Percentiles rank a stretch among this genome's conserved stretches.
phyloP scores from a whole-genome alignment of 1,284 basidiomycete genomes.

The Apiotrichum domesticum region DNA sequence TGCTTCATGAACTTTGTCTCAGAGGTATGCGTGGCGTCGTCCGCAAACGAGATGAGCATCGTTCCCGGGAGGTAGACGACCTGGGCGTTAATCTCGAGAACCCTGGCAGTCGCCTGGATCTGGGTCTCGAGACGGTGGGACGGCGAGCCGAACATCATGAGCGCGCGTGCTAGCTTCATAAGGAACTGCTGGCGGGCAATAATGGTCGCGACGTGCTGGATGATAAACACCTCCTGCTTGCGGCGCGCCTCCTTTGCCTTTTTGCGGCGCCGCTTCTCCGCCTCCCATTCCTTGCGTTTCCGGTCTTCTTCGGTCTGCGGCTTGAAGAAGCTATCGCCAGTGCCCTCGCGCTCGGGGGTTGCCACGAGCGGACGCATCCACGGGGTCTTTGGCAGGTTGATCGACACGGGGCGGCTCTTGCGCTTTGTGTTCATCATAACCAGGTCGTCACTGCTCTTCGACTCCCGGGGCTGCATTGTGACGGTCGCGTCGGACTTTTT shows the following conservation, averaged over 20 bases:
- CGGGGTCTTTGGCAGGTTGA: constrained; percentile 28
- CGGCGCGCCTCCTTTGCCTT: constrained; percentile 58
- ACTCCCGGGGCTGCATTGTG: too few relatives aligned
- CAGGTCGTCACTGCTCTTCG: constrained; percentile 23
- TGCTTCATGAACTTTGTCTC: constrained; percentile 81
- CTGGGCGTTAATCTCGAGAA: constrained; percentile 75
- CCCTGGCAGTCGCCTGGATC: constrained; percentile 75
- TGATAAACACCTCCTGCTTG: constrained; percentile 75
- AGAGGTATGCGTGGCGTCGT: constrained; percentile 76
- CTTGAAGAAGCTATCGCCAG: background rate
- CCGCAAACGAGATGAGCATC: constrained; percentile 75
- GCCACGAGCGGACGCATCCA: constrained; percentile 22
- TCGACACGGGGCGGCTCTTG: constrained; percentile 16
- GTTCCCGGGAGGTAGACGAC: constrained; percentile 83
- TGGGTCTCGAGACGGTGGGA: constrained; percentile 80
- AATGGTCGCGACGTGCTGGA: constrained; percentile 80
- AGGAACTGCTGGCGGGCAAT: constrained; percentile 83
- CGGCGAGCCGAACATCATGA: constrained; percentile 96
- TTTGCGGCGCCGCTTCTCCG: constrained; percentile 49
- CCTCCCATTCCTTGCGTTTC: constrained; percentile 52
- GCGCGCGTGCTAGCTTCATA: constrained; percentile 75
- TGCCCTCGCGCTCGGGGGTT: background rate
- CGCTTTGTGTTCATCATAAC: constrained; percentile 23
- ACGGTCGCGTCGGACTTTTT: background rate
- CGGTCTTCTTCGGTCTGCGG: constrained; percentile 45